phyloP scores from a whole-genome alignment of 768 basidiomycete genomes.

The Strobilomyces echinocephalus region DNA sequence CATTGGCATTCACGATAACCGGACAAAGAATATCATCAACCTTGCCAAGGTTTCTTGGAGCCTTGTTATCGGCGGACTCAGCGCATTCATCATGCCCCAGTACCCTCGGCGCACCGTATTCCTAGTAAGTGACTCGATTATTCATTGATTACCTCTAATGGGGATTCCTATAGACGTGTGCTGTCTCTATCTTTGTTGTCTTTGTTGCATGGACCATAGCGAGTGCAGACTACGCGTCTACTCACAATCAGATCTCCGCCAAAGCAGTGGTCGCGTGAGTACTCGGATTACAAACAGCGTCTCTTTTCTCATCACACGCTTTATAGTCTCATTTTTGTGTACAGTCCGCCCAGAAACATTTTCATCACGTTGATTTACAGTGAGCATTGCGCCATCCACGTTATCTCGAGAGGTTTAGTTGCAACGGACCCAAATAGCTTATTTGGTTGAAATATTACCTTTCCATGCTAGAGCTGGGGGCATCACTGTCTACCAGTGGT shows the following conservation, averaged over 20 bases:
- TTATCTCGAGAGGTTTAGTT: neutral
- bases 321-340: constrained; percentile 9
- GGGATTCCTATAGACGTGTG: neutral
- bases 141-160: neutral
- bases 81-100: neutral
- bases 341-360: neutral
- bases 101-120: constrained; percentile 9
- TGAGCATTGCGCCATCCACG: neutral
- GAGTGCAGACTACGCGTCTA: constrained; percentile 9
- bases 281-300: neutral
- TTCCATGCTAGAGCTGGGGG: neutral
- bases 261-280: constrained; percentile 10
- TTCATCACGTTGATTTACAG: constrained; percentile 4
- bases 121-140: neutral
- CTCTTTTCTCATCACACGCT: neutral
- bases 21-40: neutral
- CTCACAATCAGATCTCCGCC: constrained; percentile 3
- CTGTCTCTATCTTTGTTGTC: constrained; percentile 13
- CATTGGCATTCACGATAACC: constrained; percentile 10
- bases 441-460: no score
- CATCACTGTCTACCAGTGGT: neutral
- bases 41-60: neutral
- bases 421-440: neutral
- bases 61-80: constrained; percentile 1
- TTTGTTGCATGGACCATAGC: constrained; percentile 17